Base-by-base conservation (phyloP, 371 early-diverging fungal genomes). In the Rhizomucor pusillus region DNA sequence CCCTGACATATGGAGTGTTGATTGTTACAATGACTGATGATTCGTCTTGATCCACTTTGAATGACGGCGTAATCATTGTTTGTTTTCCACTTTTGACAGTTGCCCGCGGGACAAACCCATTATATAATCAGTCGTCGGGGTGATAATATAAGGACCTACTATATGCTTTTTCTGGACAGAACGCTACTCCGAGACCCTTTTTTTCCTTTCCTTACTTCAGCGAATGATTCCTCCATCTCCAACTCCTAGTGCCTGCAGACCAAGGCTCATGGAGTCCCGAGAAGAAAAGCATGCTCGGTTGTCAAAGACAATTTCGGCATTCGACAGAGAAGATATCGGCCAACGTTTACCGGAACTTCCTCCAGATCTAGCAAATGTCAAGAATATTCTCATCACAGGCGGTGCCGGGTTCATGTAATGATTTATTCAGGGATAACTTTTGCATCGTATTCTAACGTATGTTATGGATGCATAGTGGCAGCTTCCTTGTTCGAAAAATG, bases 11-110 rank as follows among this genome's bases (percentile, higher is more conserved):
- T 1, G 95, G 93, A 12, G 91, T 89, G 45, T 89, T 73, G 48
- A 95, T 86, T 5, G 70, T 68, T 5, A 96, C 79, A 14, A 73
- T 79, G 13, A 97, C 82, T 45, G 75, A 82, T 34, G 80, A 74
- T 22, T 85, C 77, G 58, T 92, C 89, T 62, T 97, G 97, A 9
- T 83, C 77, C 18, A 93, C 81, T 43, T 71, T 72, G 66, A 97
- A 97, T 13, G 74, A 66, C 5, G 98, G 97, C n/a, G 95, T 95
- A 52, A 96, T 86, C 98, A 97, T 97, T 14, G 3, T 41, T 41
- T 41, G 3, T 3, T 41, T 41, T 5, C 3, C 3, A 41, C 4
- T 41, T 11, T 11, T 41, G 19, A 3, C 41, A 3, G 5, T 16
- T 5, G 4, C 41, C 14, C 19, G 41, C 14, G 19, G 19, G 41